These are phyloP conservation scores for Apiospora hydei DNA, from an alignment of 2,329 filamentous ascomycete genomes.

Conservation along the genomic window DNA sequence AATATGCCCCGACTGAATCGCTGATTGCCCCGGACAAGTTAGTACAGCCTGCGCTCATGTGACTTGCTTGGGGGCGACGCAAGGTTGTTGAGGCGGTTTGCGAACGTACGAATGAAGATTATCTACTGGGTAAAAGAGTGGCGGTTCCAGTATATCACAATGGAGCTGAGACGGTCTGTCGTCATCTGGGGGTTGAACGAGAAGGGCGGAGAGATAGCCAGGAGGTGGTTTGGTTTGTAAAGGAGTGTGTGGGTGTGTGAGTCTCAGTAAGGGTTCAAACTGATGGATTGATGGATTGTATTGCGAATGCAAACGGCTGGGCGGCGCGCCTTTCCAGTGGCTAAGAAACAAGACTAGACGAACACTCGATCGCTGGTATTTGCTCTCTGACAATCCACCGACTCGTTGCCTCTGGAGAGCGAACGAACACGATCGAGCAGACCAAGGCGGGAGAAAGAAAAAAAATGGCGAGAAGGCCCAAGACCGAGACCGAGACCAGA, in stretches of 20 bases:
- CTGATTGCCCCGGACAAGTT: background rate
- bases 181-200: background rate
- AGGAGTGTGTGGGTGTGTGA: background rate
- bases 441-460: background rate
- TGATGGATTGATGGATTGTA: background rate
- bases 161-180: background rate
- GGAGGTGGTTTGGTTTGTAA: background rate
- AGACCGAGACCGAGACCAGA: background rate
- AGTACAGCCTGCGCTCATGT: conserved; percentile 7
- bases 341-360: background rate
- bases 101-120: background rate
- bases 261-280: background rate
- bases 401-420: conserved; percentile 13
- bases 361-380: background rate
- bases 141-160: background rate
- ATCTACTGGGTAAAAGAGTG: conserved; percentile 1
- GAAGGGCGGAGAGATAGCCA: conserved; percentile 13
- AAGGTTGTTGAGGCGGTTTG: conserved; percentile 14
- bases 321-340: background rate
- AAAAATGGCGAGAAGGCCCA: conserved; percentile 8
- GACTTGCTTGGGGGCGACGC: background rate
- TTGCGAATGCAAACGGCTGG: conserved; percentile 10
- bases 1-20: conserved; percentile 11
- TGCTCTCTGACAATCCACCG: conserved; percentile 9
- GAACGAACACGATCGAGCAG: conserved; percentile 14